A percentile compares a stretch with the other conserved stretches of the same genome.
These are phyloP conservation scores for Nephelium lappaceum DNA, from an alignment of 345 rosid genomes.

Conservation along the genomic window DNA sequence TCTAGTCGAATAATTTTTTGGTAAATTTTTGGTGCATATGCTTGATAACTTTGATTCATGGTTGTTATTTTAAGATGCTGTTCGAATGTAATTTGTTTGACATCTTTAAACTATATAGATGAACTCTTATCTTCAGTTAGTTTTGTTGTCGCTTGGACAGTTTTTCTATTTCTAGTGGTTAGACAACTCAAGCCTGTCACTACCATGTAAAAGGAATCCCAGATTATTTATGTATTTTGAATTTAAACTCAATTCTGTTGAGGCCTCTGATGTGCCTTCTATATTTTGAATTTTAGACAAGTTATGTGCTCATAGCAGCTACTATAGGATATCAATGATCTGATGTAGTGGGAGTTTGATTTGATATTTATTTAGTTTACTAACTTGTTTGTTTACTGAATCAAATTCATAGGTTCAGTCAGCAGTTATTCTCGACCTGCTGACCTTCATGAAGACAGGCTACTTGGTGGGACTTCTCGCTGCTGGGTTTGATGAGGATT, in stretches of 20 bases:
- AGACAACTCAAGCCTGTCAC: background rate
- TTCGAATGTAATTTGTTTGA: background rate
- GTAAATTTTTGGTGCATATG: background rate
- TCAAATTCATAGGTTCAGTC: conserved; percentile 24
- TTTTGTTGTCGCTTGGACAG: background rate
- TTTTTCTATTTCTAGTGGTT: background rate
- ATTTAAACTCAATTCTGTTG: background rate
- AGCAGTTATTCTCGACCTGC: conserved; percentile 27
- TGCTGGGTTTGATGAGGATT: conserved; percentile 47
- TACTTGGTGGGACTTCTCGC: conserved; percentile 63
- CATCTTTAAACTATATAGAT: background rate
- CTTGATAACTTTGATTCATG: background rate
- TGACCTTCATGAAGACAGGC: conserved; percentile 25
- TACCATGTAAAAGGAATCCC: background rate
- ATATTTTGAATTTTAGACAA: background rate
- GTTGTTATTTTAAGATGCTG: background rate
- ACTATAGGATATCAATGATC: background rate
- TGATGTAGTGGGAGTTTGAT: conserved; percentile 1
- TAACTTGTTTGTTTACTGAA: conserved; percentile 5
- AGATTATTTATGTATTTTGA: background rate
- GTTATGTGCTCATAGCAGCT: background rate
- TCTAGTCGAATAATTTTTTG: background rate
- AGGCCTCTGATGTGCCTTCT: background rate
- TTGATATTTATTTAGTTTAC: background rate
- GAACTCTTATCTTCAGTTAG: background rate